Conservation (phyloP, 768 basidiomycete genomes). For the Rubroboletus satanas region DNA sequence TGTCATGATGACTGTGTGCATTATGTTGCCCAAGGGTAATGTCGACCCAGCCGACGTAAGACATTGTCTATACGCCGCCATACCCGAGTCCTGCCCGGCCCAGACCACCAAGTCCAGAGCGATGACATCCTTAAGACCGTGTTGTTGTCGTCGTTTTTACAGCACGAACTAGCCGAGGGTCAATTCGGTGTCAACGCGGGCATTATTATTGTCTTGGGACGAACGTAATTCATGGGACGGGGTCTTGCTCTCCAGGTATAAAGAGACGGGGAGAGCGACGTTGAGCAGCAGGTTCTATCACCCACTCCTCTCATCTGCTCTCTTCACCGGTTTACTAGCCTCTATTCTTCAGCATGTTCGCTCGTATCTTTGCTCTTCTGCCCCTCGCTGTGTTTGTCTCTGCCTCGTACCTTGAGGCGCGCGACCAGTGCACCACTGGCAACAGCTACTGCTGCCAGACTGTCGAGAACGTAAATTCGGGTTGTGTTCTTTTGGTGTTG, state of each 20-base stretch:
- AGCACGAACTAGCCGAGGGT: background rate
- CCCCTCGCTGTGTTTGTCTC: constrained; percentile 16
- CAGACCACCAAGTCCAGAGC: background rate
- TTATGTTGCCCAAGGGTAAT: background rate
- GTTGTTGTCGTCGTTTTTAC: background rate
- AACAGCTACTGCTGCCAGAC: constrained; percentile 8
- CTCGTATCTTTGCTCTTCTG: constrained; percentile 17
- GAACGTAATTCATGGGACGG: constrained; percentile 4
- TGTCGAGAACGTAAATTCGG: background rate
- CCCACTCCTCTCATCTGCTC: background rate
- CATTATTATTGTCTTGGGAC: background rate
- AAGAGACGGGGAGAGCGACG: background rate
- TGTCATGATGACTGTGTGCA: background rate
- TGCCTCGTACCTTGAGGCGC: constrained; percentile 2
- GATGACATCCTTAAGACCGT: background rate
- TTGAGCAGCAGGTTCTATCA: background rate
- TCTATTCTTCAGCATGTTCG: constrained; percentile 8
- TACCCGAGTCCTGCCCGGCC: background rate
- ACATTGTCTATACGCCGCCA: background rate
- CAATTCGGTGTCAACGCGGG: background rate
- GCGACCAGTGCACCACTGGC: constrained; percentile 12
- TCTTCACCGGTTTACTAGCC: background rate
- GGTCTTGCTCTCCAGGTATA: constrained; percentile 12
- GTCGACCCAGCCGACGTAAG: constrained; percentile 1
- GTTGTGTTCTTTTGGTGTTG: too few relatives aligned